Conservation (phyloP, 495 filamentous ascomycete species). For the Penicillium subrubescens region DNA sequence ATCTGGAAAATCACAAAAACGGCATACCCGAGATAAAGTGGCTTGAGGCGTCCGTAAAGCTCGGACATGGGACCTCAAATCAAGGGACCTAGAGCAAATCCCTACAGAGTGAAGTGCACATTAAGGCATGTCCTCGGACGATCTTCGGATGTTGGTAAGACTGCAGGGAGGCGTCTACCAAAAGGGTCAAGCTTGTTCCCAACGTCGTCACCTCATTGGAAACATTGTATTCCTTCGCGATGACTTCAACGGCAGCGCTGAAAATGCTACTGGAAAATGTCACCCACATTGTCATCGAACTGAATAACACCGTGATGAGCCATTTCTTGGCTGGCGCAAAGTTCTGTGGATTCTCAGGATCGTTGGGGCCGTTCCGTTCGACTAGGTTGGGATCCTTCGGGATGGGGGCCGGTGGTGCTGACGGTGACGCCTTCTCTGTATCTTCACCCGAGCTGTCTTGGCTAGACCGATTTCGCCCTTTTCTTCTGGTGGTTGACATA, state of each 20-base stretch:
- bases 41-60: slow-evolving; percentile 65
- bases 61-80: slow-evolving; percentile 70
- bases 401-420: not conserved
- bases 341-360: slow-evolving; percentile 63
- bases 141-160: not conserved
- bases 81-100: slow-evolving; percentile 47
- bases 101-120: not conserved
- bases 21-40: slow-evolving; percentile 52
- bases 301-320: slow-evolving; percentile 58
- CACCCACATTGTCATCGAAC: slow-evolving; percentile 48
- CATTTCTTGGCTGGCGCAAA: slow-evolving; percentile 59
- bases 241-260: slow-evolving; percentile 41
- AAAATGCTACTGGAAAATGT: slow-evolving; percentile 54
- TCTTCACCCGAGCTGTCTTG: not conserved
- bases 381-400: slow-evolving; percentile 4
- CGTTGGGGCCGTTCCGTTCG: slow-evolving; percentile 28
- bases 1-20: slow-evolving; percentile 58
- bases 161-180: slow-evolving; percentile 11
- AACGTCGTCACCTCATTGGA: slow-evolving; percentile 47
- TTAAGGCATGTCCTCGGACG: not conserved
- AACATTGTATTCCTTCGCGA: slow-evolving; percentile 43
- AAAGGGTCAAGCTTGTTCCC: slow-evolving; percentile 49
- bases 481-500: not conserved
- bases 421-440: not conserved
- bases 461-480: not conserved